Conservation (phyloP, 148 eudicot genomes). For the Chenopodium quinoa region DNA sequence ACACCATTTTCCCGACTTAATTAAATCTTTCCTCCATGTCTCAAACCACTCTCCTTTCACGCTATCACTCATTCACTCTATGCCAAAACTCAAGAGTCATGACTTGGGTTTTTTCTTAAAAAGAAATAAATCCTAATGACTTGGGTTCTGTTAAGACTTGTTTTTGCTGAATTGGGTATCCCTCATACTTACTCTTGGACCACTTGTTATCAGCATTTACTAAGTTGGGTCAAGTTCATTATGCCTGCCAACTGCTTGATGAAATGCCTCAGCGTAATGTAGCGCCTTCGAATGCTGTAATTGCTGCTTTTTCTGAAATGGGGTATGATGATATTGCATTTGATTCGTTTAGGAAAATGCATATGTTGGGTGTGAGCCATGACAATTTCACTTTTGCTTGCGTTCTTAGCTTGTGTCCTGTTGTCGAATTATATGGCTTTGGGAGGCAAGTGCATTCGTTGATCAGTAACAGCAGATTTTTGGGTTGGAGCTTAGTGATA, state of each 20-base stretch:
- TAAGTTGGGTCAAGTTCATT: too few relatives aligned
- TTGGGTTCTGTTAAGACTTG: too few relatives aligned
- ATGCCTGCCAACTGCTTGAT: conserved; percentile 26
- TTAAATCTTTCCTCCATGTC: conserved; percentile 47
- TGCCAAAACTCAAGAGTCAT: conserved; percentile 35
- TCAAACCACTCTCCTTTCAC: conserved; percentile 47
- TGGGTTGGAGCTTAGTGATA: conserved; percentile 42
- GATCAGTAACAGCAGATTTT: conserved; percentile 54
- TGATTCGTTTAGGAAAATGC: conserved; percentile 60
- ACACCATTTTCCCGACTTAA: too few relatives aligned
- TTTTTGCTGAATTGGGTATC: too few relatives aligned
- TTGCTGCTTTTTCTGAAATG: conserved; percentile 61
- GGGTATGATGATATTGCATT: conserved; percentile 43
- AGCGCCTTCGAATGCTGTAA: conserved; percentile 75
- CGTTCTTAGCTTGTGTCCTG: conserved; percentile 58
- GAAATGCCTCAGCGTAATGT: conserved; percentile 50
- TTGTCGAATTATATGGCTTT: conserved; percentile 35
- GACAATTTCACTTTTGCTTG: conserved; percentile 67
- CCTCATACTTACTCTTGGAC: too few relatives aligned
- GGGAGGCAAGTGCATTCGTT: conserved; percentile 62
- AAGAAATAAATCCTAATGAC: too few relatives aligned
- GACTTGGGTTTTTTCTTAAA: conserved; percentile 38
- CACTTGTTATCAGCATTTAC: too few relatives aligned
- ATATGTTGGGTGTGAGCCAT: conserved; percentile 44
- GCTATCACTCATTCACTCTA: conserved; percentile 31